These are phyloP conservation scores for Trametes punicea DNA, from an alignment of 768 basidiomycete species.

Conservation along the genomic window DNA sequence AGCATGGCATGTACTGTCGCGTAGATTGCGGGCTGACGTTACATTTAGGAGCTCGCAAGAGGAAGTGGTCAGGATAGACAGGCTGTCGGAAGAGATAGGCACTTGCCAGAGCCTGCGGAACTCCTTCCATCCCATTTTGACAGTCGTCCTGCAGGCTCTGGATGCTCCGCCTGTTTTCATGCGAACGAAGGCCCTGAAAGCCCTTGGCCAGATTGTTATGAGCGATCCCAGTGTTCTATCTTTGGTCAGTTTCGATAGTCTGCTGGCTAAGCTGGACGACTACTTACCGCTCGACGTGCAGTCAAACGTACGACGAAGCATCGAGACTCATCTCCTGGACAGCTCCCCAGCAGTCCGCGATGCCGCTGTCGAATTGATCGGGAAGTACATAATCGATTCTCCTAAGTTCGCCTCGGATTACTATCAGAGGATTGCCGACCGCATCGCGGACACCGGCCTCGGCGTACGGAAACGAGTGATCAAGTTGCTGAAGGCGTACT, in stretches of 20 bases:
- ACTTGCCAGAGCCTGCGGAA: conserved; percentile 70
- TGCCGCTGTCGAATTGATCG: conserved; percentile 93
- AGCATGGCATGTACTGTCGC: not conserved
- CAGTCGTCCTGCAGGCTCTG: conserved; percentile 71
- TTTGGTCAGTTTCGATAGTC: conserved; percentile 47
- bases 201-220: conserved; percentile 84
- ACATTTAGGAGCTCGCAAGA: conserved; percentile 57
- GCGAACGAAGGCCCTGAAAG: conserved; percentile 90
- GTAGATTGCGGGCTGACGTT: not conserved
- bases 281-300: conserved; percentile 27
- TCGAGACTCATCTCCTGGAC: conserved; percentile 88
- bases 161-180: conserved; percentile 88
- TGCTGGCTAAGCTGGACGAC: not conserved
- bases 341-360: conserved; percentile 94
- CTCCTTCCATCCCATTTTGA: conserved; percentile 82
- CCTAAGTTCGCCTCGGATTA: conserved; percentile 89
- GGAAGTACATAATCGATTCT: conserved; percentile 92
- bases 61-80: conserved; percentile 65
- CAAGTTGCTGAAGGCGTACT: conserved; percentile 86
- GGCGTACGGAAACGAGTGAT: conserved; percentile 94
- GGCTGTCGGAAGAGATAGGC: conserved; percentile 71
- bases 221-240: conserved; percentile 83
- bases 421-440: conserved; percentile 82
- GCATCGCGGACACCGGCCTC: conserved; percentile 92
- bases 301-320: conserved; percentile 77